Base-by-base conservation (phyloP, 495 filamentous ascomycete species). In the Penicillium canariense region DNA sequence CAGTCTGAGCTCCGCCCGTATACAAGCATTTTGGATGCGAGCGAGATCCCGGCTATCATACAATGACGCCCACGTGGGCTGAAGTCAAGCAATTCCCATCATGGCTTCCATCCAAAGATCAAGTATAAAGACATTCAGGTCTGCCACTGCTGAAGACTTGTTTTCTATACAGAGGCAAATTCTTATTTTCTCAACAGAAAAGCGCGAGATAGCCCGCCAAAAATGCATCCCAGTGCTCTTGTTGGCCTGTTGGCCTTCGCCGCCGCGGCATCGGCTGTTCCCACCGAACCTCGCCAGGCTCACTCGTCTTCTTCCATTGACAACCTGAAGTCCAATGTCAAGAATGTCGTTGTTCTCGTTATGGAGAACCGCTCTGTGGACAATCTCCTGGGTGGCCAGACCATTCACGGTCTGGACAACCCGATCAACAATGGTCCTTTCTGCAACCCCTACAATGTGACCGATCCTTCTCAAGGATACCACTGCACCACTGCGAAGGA, bases 351-450 rank as follows among this genome's bases (percentile, higher is more conserved):
- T 45, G 54, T 73, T 23, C 62, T 78, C 18, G 62, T 68, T 42
- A 71, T 76, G 71, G 75, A 78, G 59, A 78, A 78, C 57, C 74
- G 75, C 49, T 75, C 75, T 6, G 36, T 76, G 15, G 75, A 78
- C 54, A 78, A 76, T 60, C 35, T 78, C 4, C 65, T 77, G 8
- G 75, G 74, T 46, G 75, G 74, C 1, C 66, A 71, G 54, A 71
- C 53, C 6, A 36, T 60, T 12, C 55, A 59, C 8, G 74, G 73
- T 15, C 47, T 76, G 5, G 70, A 76, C 42, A 76, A 78, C 52
- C 69, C 71, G 5, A 68, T 76, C 60, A 74, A 76, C 60, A 76
- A 69, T 51, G 73, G 73, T 1, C 70, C 71, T 8, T 77, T 58
- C 65, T 76, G 70, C 59, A 77, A 75, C 56, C 72, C 70, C 0